These are phyloP conservation scores for Hansenula lynferdii DNA, from an alignment of 1,139 yeast genomes.

Conservation along the genomic window DNA sequence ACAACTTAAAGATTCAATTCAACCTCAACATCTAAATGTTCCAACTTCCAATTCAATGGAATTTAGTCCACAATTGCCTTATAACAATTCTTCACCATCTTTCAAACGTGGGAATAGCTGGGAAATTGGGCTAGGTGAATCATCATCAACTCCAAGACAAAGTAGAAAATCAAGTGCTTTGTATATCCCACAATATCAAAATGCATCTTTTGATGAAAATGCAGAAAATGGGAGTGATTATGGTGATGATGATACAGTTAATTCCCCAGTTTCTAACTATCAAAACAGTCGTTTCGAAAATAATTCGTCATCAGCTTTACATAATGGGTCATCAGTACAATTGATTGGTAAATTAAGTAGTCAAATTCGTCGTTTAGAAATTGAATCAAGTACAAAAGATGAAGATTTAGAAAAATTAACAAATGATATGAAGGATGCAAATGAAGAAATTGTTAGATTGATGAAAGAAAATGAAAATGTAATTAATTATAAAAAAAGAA, in stretches of 20 bases:
- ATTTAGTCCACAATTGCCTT: constrained; percentile 7
- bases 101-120: constrained; percentile 17
- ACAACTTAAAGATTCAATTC: constrained; percentile 26
- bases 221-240: constrained; percentile 19
- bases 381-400: constrained; percentile 61
- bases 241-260: constrained; percentile 13
- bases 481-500: constrained; percentile 30
- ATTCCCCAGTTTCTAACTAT: constrained; percentile 12
- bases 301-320: constrained; percentile 18
- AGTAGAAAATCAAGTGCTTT: constrained; percentile 19
- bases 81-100: constrained; percentile 17
- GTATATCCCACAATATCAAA: constrained; percentile 2
- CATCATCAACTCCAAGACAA: constrained; percentile 28
- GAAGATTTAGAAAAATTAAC: constrained; percentile 56
- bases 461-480: constrained; percentile 51
- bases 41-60: constrained; percentile 2
- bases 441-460: constrained; percentile 58
- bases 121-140: constrained; percentile 33
- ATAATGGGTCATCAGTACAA: constrained; percentile 45
- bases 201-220: constrained; percentile 10
- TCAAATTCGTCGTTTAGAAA: constrained; percentile 73
- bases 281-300: constrained; percentile 14
- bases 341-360: constrained; percentile 68
- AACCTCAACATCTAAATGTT: constrained; percentile 15
- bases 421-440: constrained; percentile 59